Conservation (phyloP, 768 basidiomycete genomes). For the Panellus pusillus region DNA sequence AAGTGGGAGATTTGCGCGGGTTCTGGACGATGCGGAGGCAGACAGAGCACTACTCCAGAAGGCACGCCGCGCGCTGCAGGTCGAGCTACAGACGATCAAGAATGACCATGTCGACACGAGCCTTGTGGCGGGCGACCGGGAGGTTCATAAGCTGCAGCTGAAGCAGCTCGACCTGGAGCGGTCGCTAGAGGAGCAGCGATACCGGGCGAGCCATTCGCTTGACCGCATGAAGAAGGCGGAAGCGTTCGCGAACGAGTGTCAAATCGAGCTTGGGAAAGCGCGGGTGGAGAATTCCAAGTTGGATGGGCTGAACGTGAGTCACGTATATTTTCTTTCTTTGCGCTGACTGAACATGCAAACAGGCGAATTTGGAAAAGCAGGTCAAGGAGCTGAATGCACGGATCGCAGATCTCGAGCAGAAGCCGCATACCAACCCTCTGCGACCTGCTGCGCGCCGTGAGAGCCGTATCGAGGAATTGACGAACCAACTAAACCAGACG, state of each 20-base stretch:
- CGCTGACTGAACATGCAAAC: constrained; percentile 5
- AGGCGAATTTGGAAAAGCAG: constrained; percentile 85
- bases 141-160: constrained; percentile 71
- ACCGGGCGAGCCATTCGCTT: constrained; percentile 67
- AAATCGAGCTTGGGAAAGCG: constrained; percentile 72
- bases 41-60: constrained; percentile 79
- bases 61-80: constrained; percentile 76
- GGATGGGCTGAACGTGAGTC: constrained; percentile 70
- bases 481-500: constrained; percentile 55
- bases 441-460: constrained; percentile 62
- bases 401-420: constrained; percentile 81
- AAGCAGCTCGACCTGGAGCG: constrained; percentile 83
- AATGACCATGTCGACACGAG: constrained; percentile 69
- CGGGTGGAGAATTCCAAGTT: constrained; percentile 81
- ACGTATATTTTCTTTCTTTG: not conserved
- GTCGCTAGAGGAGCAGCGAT: constrained; percentile 75
- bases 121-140: constrained; percentile 70
- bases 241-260: constrained; percentile 69
- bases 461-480: constrained; percentile 71
- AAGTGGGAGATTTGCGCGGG: constrained; percentile 80
- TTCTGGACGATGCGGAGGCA: constrained; percentile 84
- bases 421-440: constrained; percentile 65
- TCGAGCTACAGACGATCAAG: constrained; percentile 80
- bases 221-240: constrained; percentile 86
- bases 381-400: constrained; percentile 82